phyloP scores from a whole-genome alignment of 1,284 basidiomycete genomes.

The Moesziomyces sp. region DNA sequence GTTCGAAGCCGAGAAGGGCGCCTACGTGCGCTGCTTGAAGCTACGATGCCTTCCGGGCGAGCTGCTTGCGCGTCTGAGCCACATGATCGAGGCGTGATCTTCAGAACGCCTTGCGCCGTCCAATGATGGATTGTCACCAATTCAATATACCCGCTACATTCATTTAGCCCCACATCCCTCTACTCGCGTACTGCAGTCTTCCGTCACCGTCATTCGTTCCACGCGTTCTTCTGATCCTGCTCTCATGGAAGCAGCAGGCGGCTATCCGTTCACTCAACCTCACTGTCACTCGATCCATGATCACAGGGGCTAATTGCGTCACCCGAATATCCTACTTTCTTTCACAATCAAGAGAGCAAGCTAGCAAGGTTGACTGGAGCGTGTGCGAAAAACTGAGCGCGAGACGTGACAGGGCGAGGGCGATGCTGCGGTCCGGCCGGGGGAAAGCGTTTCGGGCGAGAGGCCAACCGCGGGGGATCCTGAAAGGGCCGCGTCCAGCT shows the following conservation, averaged over 20 bases:
- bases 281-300: neutral
- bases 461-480: neutral
- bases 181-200: too few relatives aligned
- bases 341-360: too few relatives aligned
- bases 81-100: constrained; percentile 29
- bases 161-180: too few relatives aligned
- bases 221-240: too few relatives aligned
- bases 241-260: too few relatives aligned
- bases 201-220: too few relatives aligned
- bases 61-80: constrained; percentile 47
- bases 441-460: constrained; percentile 2
- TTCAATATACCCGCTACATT: neutral
- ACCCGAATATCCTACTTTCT: too few relatives aligned
- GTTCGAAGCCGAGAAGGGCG: constrained; percentile 56
- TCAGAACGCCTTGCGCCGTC: too few relatives aligned
- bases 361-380: neutral
- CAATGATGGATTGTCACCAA: neutral
- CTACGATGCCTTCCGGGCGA: constrained; percentile 57
- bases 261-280: neutral
- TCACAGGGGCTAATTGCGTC: too few relatives aligned
- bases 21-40: constrained; percentile 60
- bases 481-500: neutral
- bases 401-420: neutral
- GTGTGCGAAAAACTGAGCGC: neutral
- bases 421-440: too few relatives aligned